Evolutionary conservation across 768 basidiomycete species (phyloP).

Genomic region (Mycena rosella): DNA sequence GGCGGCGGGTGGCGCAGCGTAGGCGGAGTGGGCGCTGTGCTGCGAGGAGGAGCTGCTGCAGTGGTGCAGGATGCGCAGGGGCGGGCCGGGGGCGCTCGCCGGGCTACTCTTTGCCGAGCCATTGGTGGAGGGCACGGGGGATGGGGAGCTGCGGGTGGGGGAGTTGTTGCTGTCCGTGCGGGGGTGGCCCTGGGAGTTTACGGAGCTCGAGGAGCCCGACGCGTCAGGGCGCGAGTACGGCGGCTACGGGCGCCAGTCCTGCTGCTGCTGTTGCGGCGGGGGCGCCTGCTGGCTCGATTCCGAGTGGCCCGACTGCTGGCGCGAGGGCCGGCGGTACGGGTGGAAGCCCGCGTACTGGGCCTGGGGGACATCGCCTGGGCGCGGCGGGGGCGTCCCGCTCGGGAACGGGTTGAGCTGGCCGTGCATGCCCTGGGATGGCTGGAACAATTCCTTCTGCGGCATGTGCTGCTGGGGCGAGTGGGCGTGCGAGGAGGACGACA

Average conservation of each 20-base stretch:
- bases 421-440: constrained; percentile 24
- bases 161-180: constrained; percentile 83
- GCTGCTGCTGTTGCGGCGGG: constrained; percentile 39
- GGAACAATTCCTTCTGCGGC: constrained; percentile 42
- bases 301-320: constrained; percentile 56
- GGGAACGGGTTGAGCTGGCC: constrained; percentile 35
- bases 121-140: constrained; percentile 36
- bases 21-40: constrained; percentile 8
- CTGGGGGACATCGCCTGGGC: constrained; percentile 20
- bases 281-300: no score
- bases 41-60: constrained; percentile 42
- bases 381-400: constrained; percentile 44
- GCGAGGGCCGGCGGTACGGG: constrained; percentile 82
- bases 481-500: no score
- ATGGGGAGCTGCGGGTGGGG: constrained; percentile 49
- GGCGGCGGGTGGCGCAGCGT: no score
- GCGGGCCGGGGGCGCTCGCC: constrained; percentile 40
- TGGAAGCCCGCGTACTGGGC: constrained; percentile 70
- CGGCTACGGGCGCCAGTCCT: constrained; percentile 76
- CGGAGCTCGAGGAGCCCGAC: constrained; percentile 81
- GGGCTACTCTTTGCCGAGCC: no score
- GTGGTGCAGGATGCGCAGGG: constrained; percentile 48
- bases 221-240: constrained; percentile 87
- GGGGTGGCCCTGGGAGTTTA: constrained; percentile 73
- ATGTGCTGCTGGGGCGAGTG: constrained; percentile 51